phyloP scores from a whole-genome alignment of 352 stramenopile species.

The Pythium monospermum region DNA sequence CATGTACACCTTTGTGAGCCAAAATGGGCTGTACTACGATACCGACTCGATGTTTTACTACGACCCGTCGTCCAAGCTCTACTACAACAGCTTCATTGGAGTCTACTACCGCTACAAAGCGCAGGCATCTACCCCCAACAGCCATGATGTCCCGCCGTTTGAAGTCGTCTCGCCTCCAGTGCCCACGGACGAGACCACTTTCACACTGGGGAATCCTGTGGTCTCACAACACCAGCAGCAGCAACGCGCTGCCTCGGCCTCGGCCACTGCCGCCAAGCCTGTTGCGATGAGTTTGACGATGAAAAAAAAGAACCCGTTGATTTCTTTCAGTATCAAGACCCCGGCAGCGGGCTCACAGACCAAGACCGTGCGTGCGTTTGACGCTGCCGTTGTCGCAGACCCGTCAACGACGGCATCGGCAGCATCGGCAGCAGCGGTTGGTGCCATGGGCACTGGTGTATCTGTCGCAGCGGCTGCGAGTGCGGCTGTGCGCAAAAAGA shows the following conservation, averaged over 20 bases:
- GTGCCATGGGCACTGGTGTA: conserved; percentile 2
- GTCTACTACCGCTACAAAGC: conserved; percentile 54
- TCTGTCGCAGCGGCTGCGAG: conserved; percentile 17
- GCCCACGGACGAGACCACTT: conserved; percentile 37
- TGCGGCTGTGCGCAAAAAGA: conserved; percentile 60
- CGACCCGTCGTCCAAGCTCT: conserved; percentile 62
- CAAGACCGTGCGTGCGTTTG: too few species aligned
- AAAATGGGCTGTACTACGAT: conserved; percentile 75
- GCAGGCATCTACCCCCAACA: too few species aligned
- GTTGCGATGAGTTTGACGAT: conserved; percentile 21
- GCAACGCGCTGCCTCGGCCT: too few species aligned
- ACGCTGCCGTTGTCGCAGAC: too few species aligned
- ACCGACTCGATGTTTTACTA: conserved; percentile 85
- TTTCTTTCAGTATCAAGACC: conserved; percentile 59
- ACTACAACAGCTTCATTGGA: conserved; percentile 67
- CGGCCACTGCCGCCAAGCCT: not conserved
- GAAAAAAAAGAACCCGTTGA: conserved; percentile 68
- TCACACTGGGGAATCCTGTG: not conserved
- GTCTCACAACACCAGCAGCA: too few species aligned
- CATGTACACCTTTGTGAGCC: conserved; percentile 65
- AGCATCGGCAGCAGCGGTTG: not conserved
- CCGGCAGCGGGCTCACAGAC: not conserved
- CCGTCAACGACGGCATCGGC: not conserved
- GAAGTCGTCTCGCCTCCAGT: conserved; percentile 37
- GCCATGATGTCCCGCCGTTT: conserved; percentile 36